Base-by-base conservation (phyloP, 805 yeast species). In the Candida andamanensis region DNA sequence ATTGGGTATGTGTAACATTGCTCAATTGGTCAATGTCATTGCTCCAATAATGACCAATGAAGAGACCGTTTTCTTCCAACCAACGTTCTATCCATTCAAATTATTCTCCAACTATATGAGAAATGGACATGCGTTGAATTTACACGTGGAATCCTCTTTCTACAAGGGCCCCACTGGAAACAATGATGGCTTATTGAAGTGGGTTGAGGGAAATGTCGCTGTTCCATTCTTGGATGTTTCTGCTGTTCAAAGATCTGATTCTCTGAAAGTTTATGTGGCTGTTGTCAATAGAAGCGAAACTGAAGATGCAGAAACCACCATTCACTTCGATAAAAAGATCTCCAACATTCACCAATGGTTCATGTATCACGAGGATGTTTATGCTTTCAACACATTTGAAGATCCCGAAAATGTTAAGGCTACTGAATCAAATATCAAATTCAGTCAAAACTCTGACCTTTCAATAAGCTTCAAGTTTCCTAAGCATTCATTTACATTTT, bases 1-100 rank as follows among this genome's bases (percentile, higher is more conserved):
- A 28, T 41, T 57, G 28, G 60, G 56, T 13, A 56, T 57, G 60
- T 51, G 58, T 29, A 56, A 53, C 30, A 50, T 56, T 29, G 62
- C 62, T 5, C 62, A 56, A 36, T 39, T 48, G 15, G 62, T 56
- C 17, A 56, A 56, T 31, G 61, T 54, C 12, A 57, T 57, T 39
- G 58, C 63, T 2, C 63, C 63, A n/a, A 50, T 57, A 17, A 49
- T 52, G 58, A 50, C 63, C 12, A 46, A 46, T 17, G 37, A 40
- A 11, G 29, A 40, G 1, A 45, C 50, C 3, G 13, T 51, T 19
- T 52, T 52, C 32, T 33, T 52, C 29, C 63, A 57, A 41, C 47
- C 61, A 1, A 55, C 51, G 5, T 57, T 54, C 33, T 38, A 46
- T 31, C 55, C 61, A 11, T 34, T 53, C 17, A 30, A 28, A 36